phyloP scores from a whole-genome alignment of 2,329 filamentous ascomycete species.

The Claviceps sp. region DNA sequence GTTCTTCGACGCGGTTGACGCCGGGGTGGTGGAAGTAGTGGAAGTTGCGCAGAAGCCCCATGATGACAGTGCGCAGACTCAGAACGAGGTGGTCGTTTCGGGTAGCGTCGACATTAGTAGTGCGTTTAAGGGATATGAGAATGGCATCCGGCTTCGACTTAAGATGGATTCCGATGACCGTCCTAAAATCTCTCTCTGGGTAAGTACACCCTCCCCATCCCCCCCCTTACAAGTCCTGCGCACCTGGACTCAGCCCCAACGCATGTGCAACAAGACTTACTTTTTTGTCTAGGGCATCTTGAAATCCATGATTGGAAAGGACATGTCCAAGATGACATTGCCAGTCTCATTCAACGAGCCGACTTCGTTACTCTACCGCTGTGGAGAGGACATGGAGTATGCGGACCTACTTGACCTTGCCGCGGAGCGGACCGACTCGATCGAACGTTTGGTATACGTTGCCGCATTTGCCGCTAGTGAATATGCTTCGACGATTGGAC shows the following conservation, averaged over 20 bases:
- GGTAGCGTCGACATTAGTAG: slow-evolving; percentile 51
- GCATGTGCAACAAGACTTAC: neutral
- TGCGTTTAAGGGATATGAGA: slow-evolving; percentile 84
- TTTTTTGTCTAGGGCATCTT: slow-evolving; percentile 57
- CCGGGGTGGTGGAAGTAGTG: slow-evolving; percentile 81
- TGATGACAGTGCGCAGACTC: slow-evolving; percentile 24
- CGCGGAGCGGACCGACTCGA: slow-evolving; percentile 70
- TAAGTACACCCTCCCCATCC: slow-evolving; percentile 31
- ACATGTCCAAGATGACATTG: slow-evolving; percentile 99
- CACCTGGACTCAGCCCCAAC: too few species aligned
- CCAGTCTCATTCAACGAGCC: slow-evolving; percentile 98
- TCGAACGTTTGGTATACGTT: slow-evolving; percentile 87
- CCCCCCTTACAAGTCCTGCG: too few species aligned
- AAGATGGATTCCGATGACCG: slow-evolving; percentile 87
- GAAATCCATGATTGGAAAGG: slow-evolving; percentile 99
- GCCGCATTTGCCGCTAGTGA: slow-evolving; percentile 92
- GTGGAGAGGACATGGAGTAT: slow-evolving; percentile 97
- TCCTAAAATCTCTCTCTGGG: slow-evolving; percentile 92
- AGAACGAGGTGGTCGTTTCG: slow-evolving; percentile 27
- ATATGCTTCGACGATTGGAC: slow-evolving; percentile 91
- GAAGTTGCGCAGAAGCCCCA: slow-evolving; percentile 59
- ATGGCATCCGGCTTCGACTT: slow-evolving; percentile 63
- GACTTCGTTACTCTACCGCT: slow-evolving; percentile 85
- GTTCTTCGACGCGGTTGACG: slow-evolving; percentile 94
- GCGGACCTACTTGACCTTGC: slow-evolving; percentile 82